Evolutionary conservation across 2,329 filamentous ascomycete genomes (phyloP).

Genomic region (Plectosphaerella sp.): DNA sequence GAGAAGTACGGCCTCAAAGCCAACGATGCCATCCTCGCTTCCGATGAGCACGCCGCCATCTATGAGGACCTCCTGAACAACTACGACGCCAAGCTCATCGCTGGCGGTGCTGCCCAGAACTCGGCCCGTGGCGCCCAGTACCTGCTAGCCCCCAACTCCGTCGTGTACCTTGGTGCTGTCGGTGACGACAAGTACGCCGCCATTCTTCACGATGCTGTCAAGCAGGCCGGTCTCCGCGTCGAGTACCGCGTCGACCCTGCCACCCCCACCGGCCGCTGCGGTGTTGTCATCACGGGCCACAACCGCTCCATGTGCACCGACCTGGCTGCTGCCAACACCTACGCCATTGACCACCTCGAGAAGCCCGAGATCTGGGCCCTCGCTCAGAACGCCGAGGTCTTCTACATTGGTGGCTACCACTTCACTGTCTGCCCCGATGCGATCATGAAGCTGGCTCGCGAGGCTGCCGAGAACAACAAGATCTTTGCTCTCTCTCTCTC

Average conservation of each 20-base stretch:
- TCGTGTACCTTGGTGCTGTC: constrained; percentile 90
- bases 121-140: constrained; percentile 95
- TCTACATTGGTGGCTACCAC: constrained; percentile 95
- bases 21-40: constrained; percentile 96
- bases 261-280: constrained; percentile 86
- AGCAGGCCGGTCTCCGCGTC: constrained; percentile 82
- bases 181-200: constrained; percentile 95
- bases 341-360: constrained; percentile 92
- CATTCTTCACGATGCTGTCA: constrained; percentile 79
- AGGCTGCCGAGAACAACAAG: constrained; percentile 89
- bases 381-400: constrained; percentile 82
- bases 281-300: constrained; percentile 94
- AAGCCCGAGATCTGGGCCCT: constrained; percentile 86
- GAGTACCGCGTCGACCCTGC: constrained; percentile 90
- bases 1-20: constrained; percentile 90
- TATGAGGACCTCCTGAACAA: constrained; percentile 94
- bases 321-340: constrained; percentile 93
- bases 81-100: constrained; percentile 89
- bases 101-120: constrained; percentile 96
- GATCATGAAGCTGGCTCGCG: constrained; percentile 83
- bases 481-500: constrained; percentile 86
- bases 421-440: constrained; percentile 92
- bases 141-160: constrained; percentile 82
- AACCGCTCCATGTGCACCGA: constrained; percentile 94
- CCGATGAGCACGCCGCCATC: constrained; percentile 81